A percentile compares a stretch with the other conserved stretches of the same genome.
Conservation (phyloP, 352 stramenopile genomes). For the Pythium plurisporium region DNA sequence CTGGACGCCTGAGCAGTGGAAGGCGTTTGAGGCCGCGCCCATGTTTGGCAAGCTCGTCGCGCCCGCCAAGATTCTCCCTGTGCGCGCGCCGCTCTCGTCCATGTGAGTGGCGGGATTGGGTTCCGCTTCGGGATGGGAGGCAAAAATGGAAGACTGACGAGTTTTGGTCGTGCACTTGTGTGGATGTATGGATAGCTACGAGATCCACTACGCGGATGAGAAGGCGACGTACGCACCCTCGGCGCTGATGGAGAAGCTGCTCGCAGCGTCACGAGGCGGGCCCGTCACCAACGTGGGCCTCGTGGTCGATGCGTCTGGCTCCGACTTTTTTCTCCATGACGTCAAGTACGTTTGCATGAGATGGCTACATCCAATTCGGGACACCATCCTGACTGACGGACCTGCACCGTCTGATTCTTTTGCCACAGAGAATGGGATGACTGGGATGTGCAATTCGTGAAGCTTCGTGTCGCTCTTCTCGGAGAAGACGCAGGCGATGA, state of each 20-base stretch:
- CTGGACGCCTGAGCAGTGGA: slow-evolving; percentile 58
- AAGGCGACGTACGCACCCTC: slow-evolving; percentile 56
- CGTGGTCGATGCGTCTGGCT: slow-evolving; percentile 74
- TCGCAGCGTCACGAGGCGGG: slow-evolving; percentile 51
- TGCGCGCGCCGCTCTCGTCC: slow-evolving; percentile 74
- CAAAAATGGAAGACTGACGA: neutral
- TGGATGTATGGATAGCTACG: slow-evolving; percentile 43
- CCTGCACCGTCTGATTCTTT: neutral
- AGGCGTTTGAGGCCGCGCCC: slow-evolving; percentile 54
- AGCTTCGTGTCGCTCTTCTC: slow-evolving; percentile 31
- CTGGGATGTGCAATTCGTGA: slow-evolving; percentile 83
- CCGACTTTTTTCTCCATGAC: slow-evolving; percentile 71
- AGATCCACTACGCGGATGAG: slow-evolving; percentile 70
- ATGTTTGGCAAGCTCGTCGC: slow-evolving; percentile 45
- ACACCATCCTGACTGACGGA: neutral
- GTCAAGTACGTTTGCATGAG: slow-evolving; percentile 42
- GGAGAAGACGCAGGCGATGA: slow-evolving; percentile 23
- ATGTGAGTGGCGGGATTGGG: slow-evolving; percentile 56
- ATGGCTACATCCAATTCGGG: neutral
- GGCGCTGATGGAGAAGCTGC: slow-evolving; percentile 78
- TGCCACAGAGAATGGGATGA: slow-evolving; percentile 76
- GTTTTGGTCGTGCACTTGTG: neutral
- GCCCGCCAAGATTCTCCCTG: slow-evolving; percentile 59
- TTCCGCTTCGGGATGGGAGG: no score
- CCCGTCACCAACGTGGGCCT: slow-evolving; percentile 65